These are phyloP conservation scores for Claviceps monticola DNA, from an alignment of 2,329 filamentous ascomycete species.

Conservation along the genomic window DNA sequence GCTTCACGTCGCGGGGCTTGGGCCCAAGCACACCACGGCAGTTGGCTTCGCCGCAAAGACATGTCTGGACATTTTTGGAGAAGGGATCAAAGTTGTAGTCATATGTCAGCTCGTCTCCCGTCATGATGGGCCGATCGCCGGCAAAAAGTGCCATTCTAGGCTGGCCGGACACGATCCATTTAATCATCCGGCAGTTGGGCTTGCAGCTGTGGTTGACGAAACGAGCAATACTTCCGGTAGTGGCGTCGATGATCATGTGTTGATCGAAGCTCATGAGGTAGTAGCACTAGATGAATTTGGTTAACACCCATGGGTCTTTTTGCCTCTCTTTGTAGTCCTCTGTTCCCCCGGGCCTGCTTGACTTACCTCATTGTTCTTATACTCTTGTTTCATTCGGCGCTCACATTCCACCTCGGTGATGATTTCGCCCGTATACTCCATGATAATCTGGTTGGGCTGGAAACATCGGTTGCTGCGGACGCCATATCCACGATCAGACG, in stretches of 20 bases:
- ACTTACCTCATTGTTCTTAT: conserved; percentile 82
- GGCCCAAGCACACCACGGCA: conserved; percentile 52
- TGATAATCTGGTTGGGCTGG: conserved; percentile 82
- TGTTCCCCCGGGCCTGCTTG: not conserved
- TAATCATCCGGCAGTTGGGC: conserved; percentile 95
- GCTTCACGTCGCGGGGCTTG: conserved; percentile 42
- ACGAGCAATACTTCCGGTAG: conserved; percentile 84
- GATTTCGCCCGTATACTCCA: conserved; percentile 96
- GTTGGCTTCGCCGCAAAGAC: conserved; percentile 48
- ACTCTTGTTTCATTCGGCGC: conserved; percentile 79
- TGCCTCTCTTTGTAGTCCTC: not conserved
- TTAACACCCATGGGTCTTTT: not conserved
- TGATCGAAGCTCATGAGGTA: conserved; percentile 98
- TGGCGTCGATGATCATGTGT: conserved; percentile 97
- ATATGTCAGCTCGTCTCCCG: conserved; percentile 91
- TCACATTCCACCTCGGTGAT: conserved; percentile 93
- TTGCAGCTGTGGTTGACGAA: conserved; percentile 98
- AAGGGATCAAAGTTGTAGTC: conserved; percentile 68
- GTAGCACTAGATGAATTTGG: conserved; percentile 54
- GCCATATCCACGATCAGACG: conserved; percentile 73
- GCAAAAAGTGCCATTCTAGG: conserved; percentile 96
- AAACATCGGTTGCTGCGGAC: conserved; percentile 86
- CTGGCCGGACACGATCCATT: conserved; percentile 88
- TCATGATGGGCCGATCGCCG: conserved; percentile 77
- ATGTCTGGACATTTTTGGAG: conserved; percentile 55